Evolutionary conservation across 352 stramenopile genomes (phyloP).

Genomic region (Pythium myriotylum): DNA sequence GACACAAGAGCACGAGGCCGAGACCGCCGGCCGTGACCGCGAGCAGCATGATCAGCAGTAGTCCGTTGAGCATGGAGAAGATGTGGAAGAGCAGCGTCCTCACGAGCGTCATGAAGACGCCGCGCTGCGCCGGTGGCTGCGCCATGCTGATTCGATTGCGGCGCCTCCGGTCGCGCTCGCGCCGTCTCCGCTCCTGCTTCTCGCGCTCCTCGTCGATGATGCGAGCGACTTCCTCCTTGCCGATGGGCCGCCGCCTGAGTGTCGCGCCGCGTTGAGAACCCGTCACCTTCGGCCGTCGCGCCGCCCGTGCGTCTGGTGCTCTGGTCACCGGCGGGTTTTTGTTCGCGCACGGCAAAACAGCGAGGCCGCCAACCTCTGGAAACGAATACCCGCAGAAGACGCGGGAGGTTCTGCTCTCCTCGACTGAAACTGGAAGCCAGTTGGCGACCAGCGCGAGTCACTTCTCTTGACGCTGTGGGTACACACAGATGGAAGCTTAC

Average conservation of each 20-base stretch:
- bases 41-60: slow-evolving; percentile 41
- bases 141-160: slow-evolving; percentile 6
- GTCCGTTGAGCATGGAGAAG: slow-evolving; percentile 43
- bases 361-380: slow-evolving; percentile 8
- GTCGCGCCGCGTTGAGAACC: not conserved
- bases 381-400: slow-evolving; percentile 8
- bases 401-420: not conserved
- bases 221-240: not conserved
- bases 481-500: not conserved
- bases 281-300: not conserved
- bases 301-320: not conserved
- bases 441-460: not conserved
- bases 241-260: not conserved
- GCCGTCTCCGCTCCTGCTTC: not conserved
- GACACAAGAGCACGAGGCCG: slow-evolving; percentile 50
- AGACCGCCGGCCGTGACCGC: slow-evolving; percentile 37
- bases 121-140: slow-evolving; percentile 10
- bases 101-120: slow-evolving; percentile 39
- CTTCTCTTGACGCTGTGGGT: not conserved
- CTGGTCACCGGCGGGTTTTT: not conserved
- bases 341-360: slow-evolving; percentile 3
- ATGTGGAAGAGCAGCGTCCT: slow-evolving; percentile 62
- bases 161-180: slow-evolving; percentile 7
- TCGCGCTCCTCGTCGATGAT: not conserved
- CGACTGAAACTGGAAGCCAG: slow-evolving; percentile 1